These are phyloP conservation scores for Taphrina pruni DNA, from an alignment of 1,139 yeast genomes.

Conservation along the genomic window DNA sequence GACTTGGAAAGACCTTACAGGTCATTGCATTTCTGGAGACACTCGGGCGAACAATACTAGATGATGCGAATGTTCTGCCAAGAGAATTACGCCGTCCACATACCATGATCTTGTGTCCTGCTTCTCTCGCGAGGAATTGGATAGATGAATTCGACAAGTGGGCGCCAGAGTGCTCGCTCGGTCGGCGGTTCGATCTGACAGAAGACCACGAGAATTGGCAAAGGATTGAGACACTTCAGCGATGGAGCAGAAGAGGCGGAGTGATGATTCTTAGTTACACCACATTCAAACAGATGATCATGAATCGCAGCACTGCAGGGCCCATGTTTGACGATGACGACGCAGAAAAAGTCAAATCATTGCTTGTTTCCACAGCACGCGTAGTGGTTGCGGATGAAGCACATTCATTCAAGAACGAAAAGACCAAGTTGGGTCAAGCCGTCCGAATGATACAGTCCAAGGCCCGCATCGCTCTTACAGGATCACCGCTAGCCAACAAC, in stretches of 20 bases:
- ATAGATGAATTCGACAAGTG: constrained; percentile 91
- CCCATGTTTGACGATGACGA: constrained; percentile 79
- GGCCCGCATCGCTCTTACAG: constrained; percentile 83
- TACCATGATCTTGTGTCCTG: constrained; percentile 88
- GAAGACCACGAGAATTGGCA: constrained; percentile 1
- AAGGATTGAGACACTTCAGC: constrained; percentile 45
- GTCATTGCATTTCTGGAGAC: constrained; percentile 82
- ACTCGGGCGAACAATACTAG: constrained; percentile 85
- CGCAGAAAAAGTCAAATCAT: constrained; percentile 52
- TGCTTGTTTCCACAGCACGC: constrained; percentile 4
- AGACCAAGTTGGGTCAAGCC: constrained; percentile 80
- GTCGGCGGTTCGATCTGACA: not conserved
- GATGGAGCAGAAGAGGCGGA: constrained; percentile 68
- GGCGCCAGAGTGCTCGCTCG: constrained; percentile 97
- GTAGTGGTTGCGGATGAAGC: constrained; percentile 83
- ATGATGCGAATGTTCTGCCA: constrained; percentile 71
- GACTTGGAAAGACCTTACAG: constrained; percentile 93
- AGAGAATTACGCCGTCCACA: constrained; percentile 87
- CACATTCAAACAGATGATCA: constrained; percentile 72
- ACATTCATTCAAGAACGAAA: constrained; percentile 94
- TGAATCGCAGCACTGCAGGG: constrained; percentile 53
- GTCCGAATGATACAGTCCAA: constrained; percentile 84
- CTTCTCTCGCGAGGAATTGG: constrained; percentile 96
- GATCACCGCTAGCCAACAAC: constrained; percentile 96
- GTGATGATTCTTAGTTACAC: constrained; percentile 90